These are phyloP conservation scores for Curvularia hawaiiensis DNA, from an alignment of 2,329 filamentous ascomycete genomes.

Conservation along the genomic window DNA sequence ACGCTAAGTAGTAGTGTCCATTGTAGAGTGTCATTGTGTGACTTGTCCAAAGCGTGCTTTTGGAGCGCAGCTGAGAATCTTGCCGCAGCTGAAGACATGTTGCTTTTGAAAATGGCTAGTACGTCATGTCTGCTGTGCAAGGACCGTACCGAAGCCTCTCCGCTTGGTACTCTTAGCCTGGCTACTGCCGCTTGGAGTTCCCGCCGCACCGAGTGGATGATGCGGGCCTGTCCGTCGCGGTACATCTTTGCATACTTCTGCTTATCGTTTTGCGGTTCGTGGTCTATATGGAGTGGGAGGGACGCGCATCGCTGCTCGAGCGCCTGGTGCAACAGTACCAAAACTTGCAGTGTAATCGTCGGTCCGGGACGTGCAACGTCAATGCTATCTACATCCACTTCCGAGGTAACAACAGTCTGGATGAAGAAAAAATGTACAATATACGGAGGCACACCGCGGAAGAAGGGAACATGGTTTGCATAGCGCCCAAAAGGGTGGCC, in stretches of 20 bases:
- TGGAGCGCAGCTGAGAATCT: constrained; percentile 19
- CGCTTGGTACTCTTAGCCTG: constrained; percentile 7
- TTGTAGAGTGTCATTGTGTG: constrained; percentile 19
- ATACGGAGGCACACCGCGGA: constrained; percentile 43
- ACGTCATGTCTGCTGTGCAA: constrained; percentile 24
- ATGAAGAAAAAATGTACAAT: constrained; percentile 43
- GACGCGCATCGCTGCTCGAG: constrained; percentile 27
- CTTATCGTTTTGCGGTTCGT: constrained; percentile 37
- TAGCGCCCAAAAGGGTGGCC: constrained; percentile 44
- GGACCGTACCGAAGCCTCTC: constrained; percentile 7
- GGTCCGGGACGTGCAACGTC: constrained; percentile 19
- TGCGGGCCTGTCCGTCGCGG: constrained; percentile 47
- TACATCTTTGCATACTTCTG: constrained; percentile 52
- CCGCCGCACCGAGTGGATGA: constrained; percentile 31
- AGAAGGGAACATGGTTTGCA: constrained; percentile 32
- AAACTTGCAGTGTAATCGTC: constrained; percentile 30
- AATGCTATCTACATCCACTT: constrained; percentile 21
- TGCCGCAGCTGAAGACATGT: constrained; percentile 15
- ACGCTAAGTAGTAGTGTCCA: constrained; percentile 33
- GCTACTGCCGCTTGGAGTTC: constrained; percentile 29
- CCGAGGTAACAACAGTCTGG: constrained; percentile 28
- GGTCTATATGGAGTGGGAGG: constrained; percentile 19
- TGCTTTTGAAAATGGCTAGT: constrained; percentile 15
- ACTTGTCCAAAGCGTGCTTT: constrained; percentile 14
- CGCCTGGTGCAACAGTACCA: constrained; percentile 31